Evolutionary conservation across 2,329 filamentous ascomycete species (phyloP).

Genomic region (Coleophoma cylindrospora): DNA sequence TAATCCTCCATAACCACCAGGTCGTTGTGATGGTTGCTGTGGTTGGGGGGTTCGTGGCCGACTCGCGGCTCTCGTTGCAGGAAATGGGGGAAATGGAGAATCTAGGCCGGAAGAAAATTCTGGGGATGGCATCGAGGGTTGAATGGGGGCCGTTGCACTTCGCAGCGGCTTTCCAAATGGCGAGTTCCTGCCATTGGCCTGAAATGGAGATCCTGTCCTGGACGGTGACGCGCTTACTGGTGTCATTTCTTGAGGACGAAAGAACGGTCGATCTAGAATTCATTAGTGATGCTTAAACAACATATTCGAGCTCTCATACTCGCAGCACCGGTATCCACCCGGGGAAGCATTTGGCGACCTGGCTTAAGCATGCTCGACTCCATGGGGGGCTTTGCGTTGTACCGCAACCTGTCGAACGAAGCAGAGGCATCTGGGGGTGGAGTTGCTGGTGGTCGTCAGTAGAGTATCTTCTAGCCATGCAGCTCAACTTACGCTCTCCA

Average conservation of each 20-base stretch:
- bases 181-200: slow-evolving; percentile 42
- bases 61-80: slow-evolving; percentile 29
- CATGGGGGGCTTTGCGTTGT: slow-evolving; percentile 15
- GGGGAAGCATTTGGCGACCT: slow-evolving; percentile 35
- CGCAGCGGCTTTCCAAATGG: slow-evolving; percentile 26
- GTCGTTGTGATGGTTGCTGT: slow-evolving; percentile 8
- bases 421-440: slow-evolving; percentile 21
- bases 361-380: slow-evolving; percentile 28
- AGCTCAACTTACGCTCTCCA: slow-evolving; percentile 36
- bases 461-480: not conserved
- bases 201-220: slow-evolving; percentile 58
- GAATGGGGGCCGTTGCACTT: slow-evolving; percentile 32
- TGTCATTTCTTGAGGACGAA: slow-evolving; percentile 54
- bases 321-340: slow-evolving; percentile 46
- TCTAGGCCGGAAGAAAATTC: slow-evolving; percentile 40
- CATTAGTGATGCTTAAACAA: slow-evolving; percentile 26
- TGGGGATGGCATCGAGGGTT: slow-evolving; percentile 34
- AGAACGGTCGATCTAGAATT: slow-evolving; percentile 45
- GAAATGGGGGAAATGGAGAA: slow-evolving; percentile 48
- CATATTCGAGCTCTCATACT: slow-evolving; percentile 34
- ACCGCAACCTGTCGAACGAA: slow-evolving; percentile 17
- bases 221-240: slow-evolving; percentile 58
- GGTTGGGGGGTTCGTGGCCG: slow-evolving; percentile 7
- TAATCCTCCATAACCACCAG: slow-evolving; percentile 8
- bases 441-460: slow-evolving; percentile 17